These are phyloP conservation scores for Ustilago cynodontis DNA, from an alignment of 1,284 basidiomycete species.

Conservation along the genomic window DNA sequence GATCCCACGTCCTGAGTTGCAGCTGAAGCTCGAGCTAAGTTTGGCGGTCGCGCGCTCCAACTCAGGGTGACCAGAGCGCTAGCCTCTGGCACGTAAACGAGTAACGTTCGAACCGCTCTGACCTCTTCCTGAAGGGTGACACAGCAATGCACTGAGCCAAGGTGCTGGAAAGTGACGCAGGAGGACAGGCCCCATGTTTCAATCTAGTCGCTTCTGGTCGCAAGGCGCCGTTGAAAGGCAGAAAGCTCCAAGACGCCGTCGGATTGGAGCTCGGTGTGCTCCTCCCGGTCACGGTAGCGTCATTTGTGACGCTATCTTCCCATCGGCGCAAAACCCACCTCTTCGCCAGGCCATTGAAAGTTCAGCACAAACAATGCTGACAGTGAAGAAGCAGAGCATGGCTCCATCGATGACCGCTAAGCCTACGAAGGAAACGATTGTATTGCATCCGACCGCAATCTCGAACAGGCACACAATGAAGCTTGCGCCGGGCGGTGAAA, in stretches of 20 bases:
- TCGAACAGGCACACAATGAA: background rate
- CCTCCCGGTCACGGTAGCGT: background rate
- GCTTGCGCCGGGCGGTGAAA: conserved; percentile 1
- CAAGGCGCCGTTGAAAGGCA: background rate
- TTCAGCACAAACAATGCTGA: background rate
- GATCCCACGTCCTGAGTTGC: background rate
- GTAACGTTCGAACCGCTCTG: conserved; percentile 10
- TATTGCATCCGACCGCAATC: background rate
- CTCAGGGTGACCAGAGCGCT: background rate
- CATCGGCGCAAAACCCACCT: background rate
- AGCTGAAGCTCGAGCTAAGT: background rate
- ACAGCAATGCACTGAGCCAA: too few species aligned
- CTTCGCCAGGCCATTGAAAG: too few species aligned
- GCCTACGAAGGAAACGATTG: background rate
- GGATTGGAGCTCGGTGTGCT: background rate
- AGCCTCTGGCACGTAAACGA: background rate
- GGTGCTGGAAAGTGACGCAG: too few species aligned
- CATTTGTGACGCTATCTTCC: background rate
- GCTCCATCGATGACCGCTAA: background rate
- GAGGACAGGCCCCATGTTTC: background rate
- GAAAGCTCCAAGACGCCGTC: background rate
- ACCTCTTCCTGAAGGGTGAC: background rate
- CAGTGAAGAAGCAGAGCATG: background rate
- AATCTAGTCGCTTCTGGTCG: background rate
- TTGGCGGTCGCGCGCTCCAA: background rate